A percentile compares a stretch with the other conserved stretches of the same genome.
phyloP scores from a whole-genome alignment of 345 rosid species.

The Jatropha curcas region DNA sequence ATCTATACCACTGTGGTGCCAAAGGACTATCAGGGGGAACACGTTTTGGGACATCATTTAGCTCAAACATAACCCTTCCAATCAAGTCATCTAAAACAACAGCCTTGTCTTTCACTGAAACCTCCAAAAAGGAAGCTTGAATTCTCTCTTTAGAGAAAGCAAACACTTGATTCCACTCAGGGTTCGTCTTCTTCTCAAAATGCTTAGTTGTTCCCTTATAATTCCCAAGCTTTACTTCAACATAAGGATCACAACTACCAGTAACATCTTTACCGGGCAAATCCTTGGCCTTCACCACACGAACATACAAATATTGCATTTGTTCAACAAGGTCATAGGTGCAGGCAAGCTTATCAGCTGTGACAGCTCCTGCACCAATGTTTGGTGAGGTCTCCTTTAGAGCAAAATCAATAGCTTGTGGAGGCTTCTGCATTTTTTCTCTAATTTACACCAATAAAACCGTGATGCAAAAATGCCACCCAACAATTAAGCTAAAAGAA shows the following conservation, averaged over 20 bases:
- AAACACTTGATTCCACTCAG: constrained; percentile 37
- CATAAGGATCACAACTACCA: constrained; percentile 35
- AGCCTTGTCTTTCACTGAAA: constrained; percentile 33
- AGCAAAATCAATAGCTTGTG: constrained; percentile 29
- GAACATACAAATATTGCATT: constrained; percentile 38
- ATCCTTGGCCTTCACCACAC: constrained; percentile 33
- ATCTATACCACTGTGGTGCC: constrained; percentile 37
- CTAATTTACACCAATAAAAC: constrained; percentile 9
- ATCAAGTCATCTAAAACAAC: constrained; percentile 35
- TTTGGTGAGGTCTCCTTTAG: constrained; percentile 41
- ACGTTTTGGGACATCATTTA: constrained; percentile 32
- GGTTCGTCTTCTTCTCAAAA: constrained; percentile 33
- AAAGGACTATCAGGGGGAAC: constrained; percentile 38
- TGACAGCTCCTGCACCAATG: constrained; percentile 29
- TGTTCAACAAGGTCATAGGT: constrained; percentile 39
- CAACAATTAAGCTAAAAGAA: neutral
- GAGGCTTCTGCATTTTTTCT: constrained; percentile 35
- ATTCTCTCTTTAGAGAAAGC: constrained; percentile 35
- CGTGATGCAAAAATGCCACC: constrained; percentile 3
- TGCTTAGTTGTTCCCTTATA: constrained; percentile 36
- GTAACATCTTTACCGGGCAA: constrained; percentile 32
- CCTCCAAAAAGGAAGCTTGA: constrained; percentile 35
- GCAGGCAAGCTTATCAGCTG: constrained; percentile 31
- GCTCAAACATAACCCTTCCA: constrained; percentile 30
- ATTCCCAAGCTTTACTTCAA: constrained; percentile 34